These are phyloP conservation scores for Solanum acaule DNA, from an alignment of 257 asterid genomes.

Conservation along the genomic window DNA sequence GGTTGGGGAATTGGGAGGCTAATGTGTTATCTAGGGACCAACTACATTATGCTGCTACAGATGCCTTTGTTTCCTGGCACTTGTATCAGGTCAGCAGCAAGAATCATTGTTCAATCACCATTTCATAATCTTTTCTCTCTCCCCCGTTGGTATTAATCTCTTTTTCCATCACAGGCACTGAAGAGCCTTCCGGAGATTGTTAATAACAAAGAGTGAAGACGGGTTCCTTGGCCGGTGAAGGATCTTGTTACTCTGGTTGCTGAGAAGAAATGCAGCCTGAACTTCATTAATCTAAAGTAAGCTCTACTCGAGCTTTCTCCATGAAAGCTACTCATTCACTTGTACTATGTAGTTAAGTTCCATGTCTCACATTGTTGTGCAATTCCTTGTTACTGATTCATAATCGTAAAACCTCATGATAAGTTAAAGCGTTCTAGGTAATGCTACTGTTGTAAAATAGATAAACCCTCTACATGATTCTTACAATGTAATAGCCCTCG, in stretches of 20 bases:
- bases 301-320: neutral
- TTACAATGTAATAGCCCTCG: neutral
- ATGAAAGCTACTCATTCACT: neutral
- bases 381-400: neutral
- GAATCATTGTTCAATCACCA: neutral
- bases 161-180: constrained; percentile 38
- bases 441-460: neutral
- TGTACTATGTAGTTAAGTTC: neutral
- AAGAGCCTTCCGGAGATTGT: constrained; percentile 37
- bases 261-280: neutral
- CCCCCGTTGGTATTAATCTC: neutral
- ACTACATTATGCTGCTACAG: constrained; percentile 77
- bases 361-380: neutral
- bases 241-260: neutral
- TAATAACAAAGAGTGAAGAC: constrained; percentile 15
- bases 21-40: constrained; percentile 50
- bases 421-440: neutral
- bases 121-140: neutral
- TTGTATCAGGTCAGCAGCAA: constrained; percentile 56
- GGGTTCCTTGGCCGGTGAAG: neutral
- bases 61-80: constrained; percentile 82
- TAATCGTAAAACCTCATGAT: neutral
- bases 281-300: neutral
- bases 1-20: constrained; percentile 93
- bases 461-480: neutral